phyloP scores from a whole-genome alignment of 305 asterid species.

The Plantago coronopus region DNA sequence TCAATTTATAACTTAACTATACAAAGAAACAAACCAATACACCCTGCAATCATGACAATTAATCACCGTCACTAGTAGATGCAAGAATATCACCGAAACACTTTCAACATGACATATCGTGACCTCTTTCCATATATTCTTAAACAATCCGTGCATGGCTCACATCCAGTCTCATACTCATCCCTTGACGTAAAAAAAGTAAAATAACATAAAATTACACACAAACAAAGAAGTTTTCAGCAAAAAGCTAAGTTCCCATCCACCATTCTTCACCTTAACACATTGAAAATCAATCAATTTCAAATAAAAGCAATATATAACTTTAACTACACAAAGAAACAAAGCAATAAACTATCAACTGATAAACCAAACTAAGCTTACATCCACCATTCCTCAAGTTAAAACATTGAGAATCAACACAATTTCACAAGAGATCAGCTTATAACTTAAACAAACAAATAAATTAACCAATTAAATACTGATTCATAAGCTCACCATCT shows the following conservation, averaged over 20 bases:
- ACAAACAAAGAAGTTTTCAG: not conserved
- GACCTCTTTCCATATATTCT: not conserved
- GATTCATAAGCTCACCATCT: slow-evolving; percentile 42
- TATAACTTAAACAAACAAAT: not conserved
- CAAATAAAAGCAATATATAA: not conserved
- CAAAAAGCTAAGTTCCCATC: not conserved
- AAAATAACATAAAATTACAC: too few relatives aligned
- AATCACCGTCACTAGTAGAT: not conserved
- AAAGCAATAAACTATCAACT: not conserved
- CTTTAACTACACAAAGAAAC: too few relatives aligned
- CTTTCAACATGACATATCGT: not conserved
- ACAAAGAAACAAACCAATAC: too few relatives aligned
- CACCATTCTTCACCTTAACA: slow-evolving; percentile 1
- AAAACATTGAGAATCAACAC: not conserved
- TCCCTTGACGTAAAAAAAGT: not conserved
- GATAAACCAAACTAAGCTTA: not conserved
- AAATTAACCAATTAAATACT: not conserved
- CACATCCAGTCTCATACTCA: slow-evolving; percentile 13
- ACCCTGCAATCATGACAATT: not conserved
- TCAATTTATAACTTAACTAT: not conserved
- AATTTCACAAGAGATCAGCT: not conserved
- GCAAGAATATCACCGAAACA: not conserved
- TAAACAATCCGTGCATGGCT: slow-evolving; percentile 13
- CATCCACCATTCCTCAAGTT: not conserved
- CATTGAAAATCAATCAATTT: not conserved